A percentile compares a stretch with the other conserved stretches of the same genome.
These are phyloP conservation scores for Pseudonectria buxi DNA, from an alignment of 2,329 filamentous ascomycete genomes.

Conservation along the genomic window DNA sequence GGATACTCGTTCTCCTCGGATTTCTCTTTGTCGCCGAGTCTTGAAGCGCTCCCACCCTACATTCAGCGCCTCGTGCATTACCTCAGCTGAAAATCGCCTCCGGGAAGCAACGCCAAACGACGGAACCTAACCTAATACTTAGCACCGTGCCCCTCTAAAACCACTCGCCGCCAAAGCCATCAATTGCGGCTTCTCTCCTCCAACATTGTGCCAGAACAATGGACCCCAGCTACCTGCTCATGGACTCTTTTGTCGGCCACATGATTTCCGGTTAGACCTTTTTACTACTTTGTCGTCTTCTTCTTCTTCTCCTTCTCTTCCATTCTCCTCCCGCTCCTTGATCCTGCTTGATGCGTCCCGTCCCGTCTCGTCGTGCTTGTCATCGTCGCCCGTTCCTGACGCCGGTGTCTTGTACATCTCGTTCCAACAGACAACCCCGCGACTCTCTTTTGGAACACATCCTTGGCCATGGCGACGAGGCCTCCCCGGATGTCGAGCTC, in stretches of 20 bases:
- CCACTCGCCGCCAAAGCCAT: too few relatives aligned
- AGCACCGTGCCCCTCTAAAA: too few relatives aligned
- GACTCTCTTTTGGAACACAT: constrained; percentile 13
- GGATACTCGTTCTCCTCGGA: too few relatives aligned
- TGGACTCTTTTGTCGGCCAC: constrained; percentile 16
- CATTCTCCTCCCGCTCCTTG: background rate
- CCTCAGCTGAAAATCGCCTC: too few relatives aligned
- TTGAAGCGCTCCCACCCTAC: too few relatives aligned
- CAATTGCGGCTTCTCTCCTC: too few relatives aligned
- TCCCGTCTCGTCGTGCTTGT: constrained; percentile 3
- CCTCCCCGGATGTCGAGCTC: constrained; percentile 12
- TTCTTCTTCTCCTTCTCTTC: background rate
- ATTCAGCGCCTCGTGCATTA: too few relatives aligned
- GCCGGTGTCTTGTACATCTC: constrained; percentile 10
- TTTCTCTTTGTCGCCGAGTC: too few relatives aligned
- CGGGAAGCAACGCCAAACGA: too few relatives aligned
- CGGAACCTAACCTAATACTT: too few relatives aligned
- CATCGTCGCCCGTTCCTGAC: constrained; percentile 14
- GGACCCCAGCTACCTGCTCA: constrained; percentile 16
- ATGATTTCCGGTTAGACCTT: constrained; percentile 21
- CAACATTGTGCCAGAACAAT: constrained; percentile 8
- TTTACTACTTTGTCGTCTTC: background rate
- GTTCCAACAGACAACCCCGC: constrained; percentile 15
- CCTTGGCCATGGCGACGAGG: constrained; percentile 20
- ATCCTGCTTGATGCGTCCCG: constrained; percentile 1